Percentiles rank a stretch among this genome's conserved stretches.
Conservation (phyloP, 192 early-diverging fungal genomes). For the Coemansia sp. region DNA sequence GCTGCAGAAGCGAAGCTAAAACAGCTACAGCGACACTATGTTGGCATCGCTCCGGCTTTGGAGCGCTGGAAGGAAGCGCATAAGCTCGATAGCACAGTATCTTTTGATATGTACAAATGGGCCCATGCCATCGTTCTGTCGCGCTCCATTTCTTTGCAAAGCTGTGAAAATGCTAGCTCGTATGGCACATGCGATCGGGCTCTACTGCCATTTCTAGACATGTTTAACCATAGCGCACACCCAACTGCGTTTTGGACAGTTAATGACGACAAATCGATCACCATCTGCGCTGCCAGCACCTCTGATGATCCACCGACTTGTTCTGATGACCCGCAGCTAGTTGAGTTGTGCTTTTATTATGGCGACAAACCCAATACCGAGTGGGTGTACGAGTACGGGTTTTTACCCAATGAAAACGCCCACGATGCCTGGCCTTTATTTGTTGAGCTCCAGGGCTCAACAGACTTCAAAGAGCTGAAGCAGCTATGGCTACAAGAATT, state of each 20-base stretch:
- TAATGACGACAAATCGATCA: slow-evolving; percentile 13
- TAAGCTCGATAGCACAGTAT: neutral
- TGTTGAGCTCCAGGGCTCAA: slow-evolving; percentile 13
- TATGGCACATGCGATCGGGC: slow-evolving; percentile 21
- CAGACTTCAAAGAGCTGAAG: slow-evolving; percentile 19
- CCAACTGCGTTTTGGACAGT: slow-evolving; percentile 24
- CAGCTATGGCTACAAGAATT: slow-evolving; percentile 34
- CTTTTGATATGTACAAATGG: slow-evolving; percentile 31
- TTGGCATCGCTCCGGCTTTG: slow-evolving; percentile 1
- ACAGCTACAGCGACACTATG: slow-evolving; percentile 19
- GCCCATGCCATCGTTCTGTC: slow-evolving; percentile 29
- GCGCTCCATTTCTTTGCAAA: slow-evolving; percentile 30
- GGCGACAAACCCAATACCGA: slow-evolving; percentile 37
- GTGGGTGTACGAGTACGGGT: slow-evolving; percentile 44
- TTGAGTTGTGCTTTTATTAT: slow-evolving; percentile 29
- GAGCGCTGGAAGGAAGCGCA: slow-evolving; percentile 6
- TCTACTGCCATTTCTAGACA: slow-evolving; percentile 29
- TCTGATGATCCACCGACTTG: neutral
- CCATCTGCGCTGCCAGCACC: neutral
- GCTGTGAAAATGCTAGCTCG: slow-evolving; percentile 5
- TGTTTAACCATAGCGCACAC: slow-evolving; percentile 33
- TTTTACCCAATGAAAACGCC: slow-evolving; percentile 19
- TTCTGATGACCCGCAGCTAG: neutral
- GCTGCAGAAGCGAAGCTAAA: slow-evolving; percentile 27
- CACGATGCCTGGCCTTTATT: slow-evolving; percentile 37